Percentiles rank a stretch among this genome's conserved stretches.
Evolutionary conservation across 2,329 filamentous ascomycete species (phyloP).

Genomic region (Alternaria sp.): DNA sequence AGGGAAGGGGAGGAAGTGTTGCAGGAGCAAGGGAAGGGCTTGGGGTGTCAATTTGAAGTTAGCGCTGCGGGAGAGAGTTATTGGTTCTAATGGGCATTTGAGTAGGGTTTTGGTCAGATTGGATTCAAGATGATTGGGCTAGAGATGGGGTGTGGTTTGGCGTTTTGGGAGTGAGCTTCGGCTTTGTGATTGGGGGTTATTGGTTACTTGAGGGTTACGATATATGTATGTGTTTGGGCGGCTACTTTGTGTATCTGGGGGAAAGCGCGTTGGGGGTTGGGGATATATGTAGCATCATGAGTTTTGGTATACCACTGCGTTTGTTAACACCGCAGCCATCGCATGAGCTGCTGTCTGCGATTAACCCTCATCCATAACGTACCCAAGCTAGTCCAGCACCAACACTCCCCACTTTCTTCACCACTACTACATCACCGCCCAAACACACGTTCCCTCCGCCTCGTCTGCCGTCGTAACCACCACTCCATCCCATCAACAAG

Average conservation of each 20-base stretch:
- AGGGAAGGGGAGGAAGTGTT: conserved; percentile 63
- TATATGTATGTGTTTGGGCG: neutral
- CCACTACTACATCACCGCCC: neutral
- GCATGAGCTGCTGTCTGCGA: neutral
- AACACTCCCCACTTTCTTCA: neutral
- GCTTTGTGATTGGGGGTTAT: neutral
- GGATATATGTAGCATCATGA: neutral
- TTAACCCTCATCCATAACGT: neutral
- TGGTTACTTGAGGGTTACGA: neutral
- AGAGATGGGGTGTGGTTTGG: neutral
- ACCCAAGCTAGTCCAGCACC: neutral
- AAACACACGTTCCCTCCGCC: neutral
- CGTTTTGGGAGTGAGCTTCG: neutral
- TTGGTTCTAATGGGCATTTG: conserved; percentile 49
- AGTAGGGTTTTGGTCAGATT: neutral
- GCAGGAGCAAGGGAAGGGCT: conserved; percentile 58
- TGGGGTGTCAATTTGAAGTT: conserved; percentile 83
- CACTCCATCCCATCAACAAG: neutral
- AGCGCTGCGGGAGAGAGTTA: conserved; percentile 69
- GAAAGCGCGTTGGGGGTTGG: neutral
- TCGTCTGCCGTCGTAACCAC: neutral
- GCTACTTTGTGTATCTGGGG: neutral
- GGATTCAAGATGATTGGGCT: neutral
- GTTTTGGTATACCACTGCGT: neutral
- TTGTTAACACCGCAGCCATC: neutral